These are phyloP conservation scores for Coemansia sp. DNA, from an alignment of 192 early-diverging fungal species.

Conservation along the genomic window DNA sequence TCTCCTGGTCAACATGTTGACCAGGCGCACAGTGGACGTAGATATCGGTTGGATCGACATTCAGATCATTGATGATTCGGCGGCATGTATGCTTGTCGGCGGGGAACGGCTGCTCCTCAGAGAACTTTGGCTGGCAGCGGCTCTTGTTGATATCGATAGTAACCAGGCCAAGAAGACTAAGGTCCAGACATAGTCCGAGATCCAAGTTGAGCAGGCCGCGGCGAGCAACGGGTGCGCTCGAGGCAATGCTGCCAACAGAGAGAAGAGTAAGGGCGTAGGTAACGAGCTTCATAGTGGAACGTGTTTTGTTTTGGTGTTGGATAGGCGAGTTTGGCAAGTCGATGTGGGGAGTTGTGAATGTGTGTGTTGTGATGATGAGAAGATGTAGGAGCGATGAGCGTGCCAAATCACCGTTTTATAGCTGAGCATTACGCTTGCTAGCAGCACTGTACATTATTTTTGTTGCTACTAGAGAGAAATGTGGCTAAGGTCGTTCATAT, in stretches of 20 bases:
- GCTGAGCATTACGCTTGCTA: too few relatives aligned
- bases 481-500: too few relatives aligned
- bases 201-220: conserved; percentile 37
- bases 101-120: conserved; percentile 11
- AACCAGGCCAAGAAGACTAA: conserved; percentile 31
- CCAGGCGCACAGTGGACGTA: conserved; percentile 12
- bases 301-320: neutral
- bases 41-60: conserved; percentile 11
- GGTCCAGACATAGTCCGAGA: conserved; percentile 34
- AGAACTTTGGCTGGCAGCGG: conserved; percentile 22
- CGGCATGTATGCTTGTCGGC: conserved; percentile 10
- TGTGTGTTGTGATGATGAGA: too few relatives aligned
- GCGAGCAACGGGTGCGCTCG: conserved; percentile 4
- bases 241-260: conserved; percentile 8
- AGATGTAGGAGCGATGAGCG: neutral
- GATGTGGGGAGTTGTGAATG: too few relatives aligned
- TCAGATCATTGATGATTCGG: neutral
- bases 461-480: neutral
- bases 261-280: conserved; percentile 12
- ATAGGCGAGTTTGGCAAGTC: neutral
- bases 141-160: conserved; percentile 24
- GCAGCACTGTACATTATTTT: too few relatives aligned
- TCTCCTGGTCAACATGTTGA: neutral
- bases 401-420: neutral
- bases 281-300: conserved; percentile 18